phyloP scores from a whole-genome alignment of 2,329 filamentous ascomycete genomes.

The Alternaria brassicae region DNA sequence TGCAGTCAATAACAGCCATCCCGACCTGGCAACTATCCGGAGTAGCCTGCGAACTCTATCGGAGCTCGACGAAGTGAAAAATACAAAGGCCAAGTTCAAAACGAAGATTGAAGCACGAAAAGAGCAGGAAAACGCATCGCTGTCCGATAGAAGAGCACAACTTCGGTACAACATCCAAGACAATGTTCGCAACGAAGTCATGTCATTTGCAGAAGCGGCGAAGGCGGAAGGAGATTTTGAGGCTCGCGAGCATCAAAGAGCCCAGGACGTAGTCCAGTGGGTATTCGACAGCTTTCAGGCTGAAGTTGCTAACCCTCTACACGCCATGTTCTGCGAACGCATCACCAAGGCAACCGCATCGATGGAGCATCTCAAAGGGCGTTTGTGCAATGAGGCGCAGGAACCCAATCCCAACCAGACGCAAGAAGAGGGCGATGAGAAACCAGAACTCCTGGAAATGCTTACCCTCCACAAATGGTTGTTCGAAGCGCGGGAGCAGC shows the following conservation, averaged over 20 bases:
- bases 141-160: constrained; percentile 67
- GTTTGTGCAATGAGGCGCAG: constrained; percentile 75
- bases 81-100: constrained; percentile 66
- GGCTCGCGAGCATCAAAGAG: constrained; percentile 70
- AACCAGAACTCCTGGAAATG: constrained; percentile 92
- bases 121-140: constrained; percentile 60
- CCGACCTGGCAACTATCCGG: constrained; percentile 81
- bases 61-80: constrained; percentile 74
- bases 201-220: constrained; percentile 83
- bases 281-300: constrained; percentile 87
- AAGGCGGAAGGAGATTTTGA: constrained; percentile 79
- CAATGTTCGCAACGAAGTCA: constrained; percentile 77
- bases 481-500: constrained; percentile 87
- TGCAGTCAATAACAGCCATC: constrained; percentile 94
- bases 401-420: constrained; percentile 77
- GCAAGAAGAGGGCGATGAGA: constrained; percentile 93
- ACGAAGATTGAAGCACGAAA: constrained; percentile 62
- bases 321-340: constrained; percentile 77
- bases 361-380: constrained; percentile 77
- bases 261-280: constrained; percentile 76
- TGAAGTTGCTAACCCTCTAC: constrained; percentile 81
- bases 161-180: constrained; percentile 78
- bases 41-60: constrained; percentile 75
- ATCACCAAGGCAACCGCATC: constrained; percentile 76
- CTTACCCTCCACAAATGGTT: constrained; percentile 96